Conservation (phyloP, 2,329 filamentous ascomycete genomes). For the Fusarium solani-melongenae region DNA sequence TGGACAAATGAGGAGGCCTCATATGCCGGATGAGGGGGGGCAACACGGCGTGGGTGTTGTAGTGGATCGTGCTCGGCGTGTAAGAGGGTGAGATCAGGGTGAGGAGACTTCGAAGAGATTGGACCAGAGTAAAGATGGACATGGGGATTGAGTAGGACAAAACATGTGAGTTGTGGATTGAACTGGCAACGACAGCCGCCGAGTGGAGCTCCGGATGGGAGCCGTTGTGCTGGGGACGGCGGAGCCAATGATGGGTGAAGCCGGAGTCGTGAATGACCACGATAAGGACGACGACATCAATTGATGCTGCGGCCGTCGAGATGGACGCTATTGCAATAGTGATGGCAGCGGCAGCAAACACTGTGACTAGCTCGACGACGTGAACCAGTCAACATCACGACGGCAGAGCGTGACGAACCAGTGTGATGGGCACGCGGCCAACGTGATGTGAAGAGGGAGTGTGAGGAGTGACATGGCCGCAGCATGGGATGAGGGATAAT, state of each 20-base stretch:
- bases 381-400: slow-evolving; percentile 8
- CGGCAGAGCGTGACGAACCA: slow-evolving; percentile 22
- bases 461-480: slow-evolving; percentile 17
- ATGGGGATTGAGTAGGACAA: slow-evolving; percentile 5
- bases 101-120: neutral
- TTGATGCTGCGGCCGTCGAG: slow-evolving; percentile 14
- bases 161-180: slow-evolving; percentile 29
- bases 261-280: slow-evolving; percentile 12
- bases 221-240: slow-evolving; percentile 18
- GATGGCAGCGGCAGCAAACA: slow-evolving; percentile 1
- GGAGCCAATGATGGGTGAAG: slow-evolving; percentile 21
- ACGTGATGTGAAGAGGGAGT: neutral
- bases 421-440: slow-evolving; percentile 18
- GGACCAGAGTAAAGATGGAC: neutral
- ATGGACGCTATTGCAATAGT: slow-evolving; percentile 9
- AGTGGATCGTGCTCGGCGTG: slow-evolving; percentile 17
- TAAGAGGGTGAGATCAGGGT: slow-evolving; percentile 23
- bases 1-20: slow-evolving; percentile 35
- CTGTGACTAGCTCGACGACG: neutral
- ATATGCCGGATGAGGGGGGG: slow-evolving; percentile 21
- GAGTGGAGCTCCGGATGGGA: slow-evolving; percentile 26
- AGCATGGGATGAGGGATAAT: slow-evolving; percentile 42
- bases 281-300: slow-evolving; percentile 6
- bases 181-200: slow-evolving; percentile 12
- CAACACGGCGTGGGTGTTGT: slow-evolving; percentile 14